Conservation (phyloP, 2,329 filamentous ascomycete species). For the Aquanectria penicillioides region DNA sequence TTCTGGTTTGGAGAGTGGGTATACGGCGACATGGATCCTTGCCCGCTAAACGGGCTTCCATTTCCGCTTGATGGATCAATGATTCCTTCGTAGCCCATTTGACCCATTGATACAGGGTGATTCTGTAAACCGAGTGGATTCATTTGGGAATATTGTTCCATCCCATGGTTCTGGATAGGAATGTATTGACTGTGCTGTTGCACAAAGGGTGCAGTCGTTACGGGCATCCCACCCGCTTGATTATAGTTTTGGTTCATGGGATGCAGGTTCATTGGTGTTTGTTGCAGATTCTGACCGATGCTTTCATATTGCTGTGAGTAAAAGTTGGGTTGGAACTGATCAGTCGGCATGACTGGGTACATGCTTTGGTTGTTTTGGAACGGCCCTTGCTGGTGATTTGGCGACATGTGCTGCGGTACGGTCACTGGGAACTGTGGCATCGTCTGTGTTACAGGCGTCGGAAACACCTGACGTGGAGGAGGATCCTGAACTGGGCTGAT, state of each 20-base stretch:
- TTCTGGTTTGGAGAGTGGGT: slow-evolving; percentile 47
- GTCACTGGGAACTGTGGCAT: slow-evolving; percentile 33
- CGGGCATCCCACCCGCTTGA: slow-evolving; percentile 37
- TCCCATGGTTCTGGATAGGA: slow-evolving; percentile 35
- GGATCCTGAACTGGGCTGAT: slow-evolving; percentile 74
- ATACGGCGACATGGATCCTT: slow-evolving; percentile 49
- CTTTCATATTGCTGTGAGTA: slow-evolving; percentile 42
- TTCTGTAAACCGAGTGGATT: slow-evolving; percentile 47
- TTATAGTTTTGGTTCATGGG: slow-evolving; percentile 40
- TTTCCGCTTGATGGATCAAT: slow-evolving; percentile 46
- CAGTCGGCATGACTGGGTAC: slow-evolving; percentile 42
- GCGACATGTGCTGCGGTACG: slow-evolving; percentile 32
- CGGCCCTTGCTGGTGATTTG: slow-evolving; percentile 30
- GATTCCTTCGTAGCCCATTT: slow-evolving; percentile 45
- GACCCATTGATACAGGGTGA: slow-evolving; percentile 38
- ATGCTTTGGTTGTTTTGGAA: slow-evolving; percentile 34
- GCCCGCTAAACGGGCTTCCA: slow-evolving; percentile 50
- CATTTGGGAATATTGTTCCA: slow-evolving; percentile 47
- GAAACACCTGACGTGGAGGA: slow-evolving; percentile 44
- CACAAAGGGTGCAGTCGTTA: slow-evolving; percentile 37
- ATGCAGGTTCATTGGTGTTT: slow-evolving; percentile 39
- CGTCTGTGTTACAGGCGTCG: slow-evolving; percentile 39
- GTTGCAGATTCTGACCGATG: slow-evolving; percentile 41
- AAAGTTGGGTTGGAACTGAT: slow-evolving; percentile 38
- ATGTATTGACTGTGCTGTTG: slow-evolving; percentile 38